Percentiles rank a stretch among this genome's conserved stretches.
Conservation (phyloP, 352 stramenopile species). For the Phytophthora pinifolia region DNA sequence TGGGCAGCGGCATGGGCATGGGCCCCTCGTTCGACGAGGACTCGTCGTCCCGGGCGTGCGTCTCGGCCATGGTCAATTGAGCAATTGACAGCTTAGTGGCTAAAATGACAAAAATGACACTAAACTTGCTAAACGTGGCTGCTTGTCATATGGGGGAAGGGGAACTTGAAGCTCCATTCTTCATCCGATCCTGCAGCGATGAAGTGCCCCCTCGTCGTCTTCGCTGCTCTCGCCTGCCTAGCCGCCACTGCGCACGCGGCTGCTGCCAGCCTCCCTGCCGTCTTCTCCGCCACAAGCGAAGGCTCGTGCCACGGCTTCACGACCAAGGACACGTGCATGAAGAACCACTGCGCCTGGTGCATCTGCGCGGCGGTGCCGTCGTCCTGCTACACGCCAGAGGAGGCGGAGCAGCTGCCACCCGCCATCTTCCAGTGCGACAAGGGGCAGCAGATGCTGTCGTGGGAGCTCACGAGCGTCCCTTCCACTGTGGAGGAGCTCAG, state of each 20-base stretch:
- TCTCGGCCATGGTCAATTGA: conserved; percentile 13
- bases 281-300: conserved; percentile 28
- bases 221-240: conserved; percentile 3
- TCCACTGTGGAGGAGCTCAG: conserved; percentile 27
- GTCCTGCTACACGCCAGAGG: conserved; percentile 69
- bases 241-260: not conserved
- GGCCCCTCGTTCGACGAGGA: conserved; percentile 42
- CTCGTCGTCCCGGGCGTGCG: conserved; percentile 19
- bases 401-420: conserved; percentile 64
- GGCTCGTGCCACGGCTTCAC: conserved; percentile 57
- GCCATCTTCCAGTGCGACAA: conserved; percentile 78
- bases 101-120: too few relatives aligned
- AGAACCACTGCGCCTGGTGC: conserved; percentile 73
- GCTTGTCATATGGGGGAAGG: too few relatives aligned
- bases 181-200: not conserved
- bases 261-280: conserved; percentile 17
- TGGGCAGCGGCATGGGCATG: conserved; percentile 48
- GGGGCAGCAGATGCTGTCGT: conserved; percentile 18
- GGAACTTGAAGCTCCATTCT: not conserved
- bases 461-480: conserved; percentile 39
- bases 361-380: conserved; percentile 77
- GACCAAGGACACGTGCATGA: conserved; percentile 48
- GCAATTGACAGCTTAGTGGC: too few relatives aligned
- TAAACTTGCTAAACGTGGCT: too few relatives aligned
- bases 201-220: not conserved